Evolutionary conservation across 176 grass and related monocot species (phyloP), one percentile per base, ranked within the genome.

Genomic region (Bolboschoenus planiculmis): DNA sequence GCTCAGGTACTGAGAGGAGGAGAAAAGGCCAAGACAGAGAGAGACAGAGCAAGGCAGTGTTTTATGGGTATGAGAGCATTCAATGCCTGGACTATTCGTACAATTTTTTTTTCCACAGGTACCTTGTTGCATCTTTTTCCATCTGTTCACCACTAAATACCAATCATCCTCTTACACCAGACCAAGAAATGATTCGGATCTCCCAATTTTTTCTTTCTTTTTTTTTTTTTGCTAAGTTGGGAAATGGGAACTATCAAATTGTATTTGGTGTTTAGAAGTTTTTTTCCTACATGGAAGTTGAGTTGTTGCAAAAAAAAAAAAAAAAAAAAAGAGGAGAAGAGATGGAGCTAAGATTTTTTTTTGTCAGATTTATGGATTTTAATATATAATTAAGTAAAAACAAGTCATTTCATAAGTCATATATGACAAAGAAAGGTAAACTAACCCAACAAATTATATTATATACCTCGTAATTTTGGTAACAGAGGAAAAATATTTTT

Each of bases 21-120:
- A 59, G 40, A 65, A 81, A 82, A 82, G 21, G 58, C 80, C 80
- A 82, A 64, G 23, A 82, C 57, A 65, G 79, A 82, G 80, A 65
- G 79, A 82, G 80, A 64, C 11, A 4, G 13, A 53, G 80, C 80
- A 65, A 39, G 80, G 58, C 26, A 48, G n/a, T 50, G n/a, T 82
- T 50, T 64, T 65, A 82, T 82, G 80, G 58, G 33, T 43, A 82
- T 65, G 57, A 20, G 40, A 65, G 80, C 34, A 82, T 82, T 82
- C 40, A 82, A 82, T 82, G 80, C 59, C 13, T 64, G n/a, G 15
- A 30, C 79, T 46, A n/a, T 54, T 81, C 4, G 78, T 81, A 64
- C 23, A 11, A 60, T 60, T 21, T 58, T 58, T 23, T 33, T 62
- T 63, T 44, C 33, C 77, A n/a, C n/a, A 43, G 39, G 56, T 74